phyloP scores from a whole-genome alignment of 2,329 filamentous ascomycete species.

The Hypoxylon sp. region DNA sequence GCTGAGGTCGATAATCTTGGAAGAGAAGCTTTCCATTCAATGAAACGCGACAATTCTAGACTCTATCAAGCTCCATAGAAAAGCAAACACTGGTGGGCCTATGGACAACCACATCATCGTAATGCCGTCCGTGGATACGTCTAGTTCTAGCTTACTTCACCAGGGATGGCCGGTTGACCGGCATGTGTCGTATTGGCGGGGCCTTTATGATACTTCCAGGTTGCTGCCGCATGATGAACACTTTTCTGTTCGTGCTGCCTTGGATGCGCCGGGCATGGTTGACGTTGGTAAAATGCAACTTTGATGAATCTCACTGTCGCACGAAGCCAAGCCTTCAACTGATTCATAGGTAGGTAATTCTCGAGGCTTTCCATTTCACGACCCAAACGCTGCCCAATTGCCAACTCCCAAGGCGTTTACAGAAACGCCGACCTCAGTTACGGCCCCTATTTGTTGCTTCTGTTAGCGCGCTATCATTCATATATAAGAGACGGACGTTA shows the following conservation, averaged over 20 bases:
- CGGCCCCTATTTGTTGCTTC: conserved; percentile 1
- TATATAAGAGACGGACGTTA: neutral
- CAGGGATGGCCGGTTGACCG: conserved; percentile 32
- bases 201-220: neutral
- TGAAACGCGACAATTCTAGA: conserved; percentile 26
- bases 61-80: conserved; percentile 18
- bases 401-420: conserved; percentile 13
- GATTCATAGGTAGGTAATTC: conserved; percentile 20
- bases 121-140: conserved; percentile 5
- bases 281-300: conserved; percentile 32
- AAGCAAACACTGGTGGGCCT: conserved; percentile 5
- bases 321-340: conserved; percentile 9
- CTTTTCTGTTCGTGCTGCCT: conserved; percentile 10
- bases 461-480: conserved; percentile 18
- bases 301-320: conserved; percentile 33
- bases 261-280: conserved; percentile 10
- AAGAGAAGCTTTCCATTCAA: conserved; percentile 17
- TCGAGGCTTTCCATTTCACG: conserved; percentile 13
- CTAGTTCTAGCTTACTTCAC: conserved; percentile 17
- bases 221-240: conserved; percentile 10
- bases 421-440: conserved; percentile 6
- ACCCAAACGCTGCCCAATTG: conserved; percentile 43
- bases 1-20: conserved; percentile 27
- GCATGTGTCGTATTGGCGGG: conserved; percentile 35
- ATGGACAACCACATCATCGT: conserved; percentile 24